phyloP scores from a whole-genome alignment of 2,329 filamentous ascomycete genomes.

The Penicillium sp. region DNA sequence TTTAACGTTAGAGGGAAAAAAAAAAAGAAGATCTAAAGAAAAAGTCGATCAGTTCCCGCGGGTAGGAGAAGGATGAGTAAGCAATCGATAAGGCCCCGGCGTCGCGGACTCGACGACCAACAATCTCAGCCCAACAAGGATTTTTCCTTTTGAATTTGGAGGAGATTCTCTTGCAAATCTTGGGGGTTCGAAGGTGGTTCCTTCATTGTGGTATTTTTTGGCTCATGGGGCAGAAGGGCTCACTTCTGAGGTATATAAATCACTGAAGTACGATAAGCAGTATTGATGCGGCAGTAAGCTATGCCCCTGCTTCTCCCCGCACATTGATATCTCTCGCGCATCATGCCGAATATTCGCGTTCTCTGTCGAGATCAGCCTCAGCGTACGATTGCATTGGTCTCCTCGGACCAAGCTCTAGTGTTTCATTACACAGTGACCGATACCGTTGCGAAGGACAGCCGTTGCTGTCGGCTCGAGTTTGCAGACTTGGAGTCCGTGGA shows the following conservation, averaged over 20 bases:
- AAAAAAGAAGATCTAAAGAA: conserved; percentile 2
- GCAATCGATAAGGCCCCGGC: conserved; percentile 19
- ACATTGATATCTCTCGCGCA: conserved; percentile 1
- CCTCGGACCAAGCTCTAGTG: conserved; percentile 73
- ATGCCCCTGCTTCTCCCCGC: conserved; percentile 7
- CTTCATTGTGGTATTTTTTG: background rate
- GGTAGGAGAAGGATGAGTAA: conserved; percentile 17
- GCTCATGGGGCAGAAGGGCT: background rate
- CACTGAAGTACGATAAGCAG: background rate
- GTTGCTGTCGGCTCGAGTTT: conserved; percentile 86
- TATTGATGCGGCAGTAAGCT: conserved; percentile 1
- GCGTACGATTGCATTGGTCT: conserved; percentile 81
- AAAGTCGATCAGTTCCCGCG: background rate
- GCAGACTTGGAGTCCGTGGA: conserved; percentile 60
- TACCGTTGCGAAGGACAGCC: conserved; percentile 47
- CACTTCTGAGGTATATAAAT: conserved; percentile 2
- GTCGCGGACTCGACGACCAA: background rate
- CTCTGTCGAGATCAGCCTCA: conserved; percentile 82
- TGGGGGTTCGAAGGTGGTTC: background rate
- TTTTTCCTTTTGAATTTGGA: background rate
- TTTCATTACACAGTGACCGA: conserved; percentile 73
- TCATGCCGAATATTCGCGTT: conserved; percentile 64
- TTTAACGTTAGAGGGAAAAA: background rate
- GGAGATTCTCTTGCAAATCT: background rate
- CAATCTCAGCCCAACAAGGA: background rate